Base-by-base conservation (phyloP, 2,329 filamentous ascomycete species). In the Rasamsonia emersonii region DNA sequence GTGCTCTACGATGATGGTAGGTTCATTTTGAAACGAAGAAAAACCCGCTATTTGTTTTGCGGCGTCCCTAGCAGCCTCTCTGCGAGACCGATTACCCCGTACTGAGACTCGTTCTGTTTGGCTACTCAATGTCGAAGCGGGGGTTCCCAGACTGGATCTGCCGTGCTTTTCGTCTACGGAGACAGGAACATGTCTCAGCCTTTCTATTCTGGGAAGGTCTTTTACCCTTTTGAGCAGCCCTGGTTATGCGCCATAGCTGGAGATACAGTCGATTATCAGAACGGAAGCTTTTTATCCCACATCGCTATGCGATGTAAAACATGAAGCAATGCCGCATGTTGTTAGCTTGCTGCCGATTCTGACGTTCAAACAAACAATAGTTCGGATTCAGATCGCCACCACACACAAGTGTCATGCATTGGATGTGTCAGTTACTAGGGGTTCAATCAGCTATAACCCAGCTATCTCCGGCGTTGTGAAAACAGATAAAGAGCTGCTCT, bases 71-170 rank as follows among this genome's bases (percentile, higher is more conserved):
- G 10, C 9, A 29, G 10, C 5, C 17, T 4, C 8, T 18, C 18
- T 13, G 17, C 27, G 17, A 29, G 20, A 29, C 27, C 9, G n/a
- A 18, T 13, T 18, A 16, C 15, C 18, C 14, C 3, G 11, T 36
- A 30, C 27, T 44, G 40, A 42, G 29, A 42, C 40, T 32, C 30
- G 13, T 29, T 35, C 19, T n/a, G 42, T 44, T 42, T 44, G 33
- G 38, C 19, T 28, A 28, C 26, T 16, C 25, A 26, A 7, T 14
- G 17, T 16, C 17, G 11, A 16, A 18, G 17, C 18, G 20, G 5
- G 27, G 30, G 37, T 31, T 32, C 28, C 24, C 32, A 44, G 31
- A 42, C 41, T 25, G 28, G 24, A 30, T 27, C 33, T 33, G 21
- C 36, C 18, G 10, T 24, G 23, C 24, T 30, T 35, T 19, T 29